Evolutionary conservation across 1,284 basidiomycete genomes (phyloP).

Genomic region (Heterobasidion annosum): DNA sequence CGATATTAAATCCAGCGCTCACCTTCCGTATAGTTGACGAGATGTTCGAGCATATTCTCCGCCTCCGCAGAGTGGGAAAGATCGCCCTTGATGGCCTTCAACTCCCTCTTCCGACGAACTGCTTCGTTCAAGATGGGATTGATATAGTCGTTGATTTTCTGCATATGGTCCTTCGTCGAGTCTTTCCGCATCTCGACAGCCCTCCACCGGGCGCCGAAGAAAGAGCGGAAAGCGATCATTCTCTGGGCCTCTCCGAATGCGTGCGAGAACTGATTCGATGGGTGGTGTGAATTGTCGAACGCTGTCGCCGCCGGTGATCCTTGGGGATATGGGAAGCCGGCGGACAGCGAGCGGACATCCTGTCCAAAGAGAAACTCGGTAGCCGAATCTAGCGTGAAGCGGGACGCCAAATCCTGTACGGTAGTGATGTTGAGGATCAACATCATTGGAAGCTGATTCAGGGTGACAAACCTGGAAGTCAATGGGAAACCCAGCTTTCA

Average conservation of each 20-base stretch:
- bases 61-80: conserved; percentile 4
- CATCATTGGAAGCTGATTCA: neutral
- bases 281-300: neutral
- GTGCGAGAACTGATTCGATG: conserved; percentile 6
- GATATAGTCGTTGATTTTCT: conserved; percentile 6
- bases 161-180: conserved; percentile 3
- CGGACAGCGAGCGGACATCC: neutral
- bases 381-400: neutral
- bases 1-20: neutral
- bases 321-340: neutral
- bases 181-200: conserved; percentile 2
- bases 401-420: conserved; percentile 10
- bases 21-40: conserved; percentile 32
- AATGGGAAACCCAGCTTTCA: conserved; percentile 32
- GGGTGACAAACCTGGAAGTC: conserved; percentile 35
- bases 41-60: conserved; percentile 28
- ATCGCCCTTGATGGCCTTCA: conserved; percentile 13
- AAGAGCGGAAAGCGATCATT: neutral
- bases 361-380: neutral
- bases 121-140: conserved; percentile 10
- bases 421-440: conserved; percentile 22
- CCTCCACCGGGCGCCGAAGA: conserved; percentile 5
- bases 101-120: conserved; percentile 1
- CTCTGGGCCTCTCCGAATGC: conserved; percentile 8
- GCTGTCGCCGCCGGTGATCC: neutral